Base-by-base conservation (phyloP, 805 yeast genomes). In the Wickerhamomyces rabaulensis region DNA sequence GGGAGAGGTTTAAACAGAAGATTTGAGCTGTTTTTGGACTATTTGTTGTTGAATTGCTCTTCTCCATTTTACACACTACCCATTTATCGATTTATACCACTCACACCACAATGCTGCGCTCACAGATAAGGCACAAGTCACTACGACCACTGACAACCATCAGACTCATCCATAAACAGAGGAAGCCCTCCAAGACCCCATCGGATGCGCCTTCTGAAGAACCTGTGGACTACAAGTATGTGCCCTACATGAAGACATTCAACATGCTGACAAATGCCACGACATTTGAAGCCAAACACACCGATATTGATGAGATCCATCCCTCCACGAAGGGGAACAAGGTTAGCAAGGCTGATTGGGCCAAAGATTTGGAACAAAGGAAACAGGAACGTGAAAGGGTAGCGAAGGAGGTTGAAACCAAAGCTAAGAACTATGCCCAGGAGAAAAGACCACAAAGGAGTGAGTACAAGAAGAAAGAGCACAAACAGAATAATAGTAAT, bases 221-320 rank as follows among this genome's bases (percentile, higher is more conserved):
- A 33, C 20, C 9, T 16, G 20, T 33, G 20, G 36, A 33, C 20
- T 33, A 33, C 20, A 33, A 33, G 16, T 33, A 33, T 33, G 43
- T 20, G 1, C 43, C 47, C 3, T 51, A 49, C 20, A 20, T 49
- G 20, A 16, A 37, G n/a, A 42, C 37, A 2, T 51, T 51, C 44
- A 45, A 40, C 9, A 46, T 46, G 52, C 43, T 51, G 4, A 38
- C 51, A 1, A 51, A 51, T 17, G 26, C 52, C 1, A 42, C 46
- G 8, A 12, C 12, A 6, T 51, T 40, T 40, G 53, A 50, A 35
- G 25, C 47, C 1, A 51, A 45, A 25, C 43, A 46, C 20, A 53
- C 52, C 3, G 51, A 49, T 42, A 49, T 51, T 13, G 50, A 45
- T 33, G 50, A 43, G 33, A 20, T 50, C 3, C 51, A 52, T 43